Conservation (phyloP, 2,329 filamentous ascomycete genomes). For the Didymella pinodella region DNA sequence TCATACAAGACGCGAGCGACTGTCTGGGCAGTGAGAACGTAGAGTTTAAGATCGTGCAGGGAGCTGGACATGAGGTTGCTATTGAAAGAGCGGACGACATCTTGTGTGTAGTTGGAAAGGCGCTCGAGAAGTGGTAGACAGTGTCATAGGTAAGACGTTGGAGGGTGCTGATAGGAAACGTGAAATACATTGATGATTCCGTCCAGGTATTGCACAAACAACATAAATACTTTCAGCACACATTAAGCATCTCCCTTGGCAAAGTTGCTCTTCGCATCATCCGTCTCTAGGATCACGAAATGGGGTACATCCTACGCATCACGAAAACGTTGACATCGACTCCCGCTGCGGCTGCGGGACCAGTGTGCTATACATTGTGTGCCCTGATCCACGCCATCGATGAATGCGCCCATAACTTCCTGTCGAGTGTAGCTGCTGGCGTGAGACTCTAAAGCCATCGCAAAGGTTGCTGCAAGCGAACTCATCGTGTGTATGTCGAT, state of each 20-base stretch:
- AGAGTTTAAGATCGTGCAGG: constrained; percentile 61
- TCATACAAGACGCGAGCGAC: constrained; percentile 67
- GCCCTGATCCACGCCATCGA: constrained; percentile 7
- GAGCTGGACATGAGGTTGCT: constrained; percentile 74
- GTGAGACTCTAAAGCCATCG: constrained; percentile 1
- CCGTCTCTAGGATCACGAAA: not conserved
- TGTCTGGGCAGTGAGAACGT: constrained; percentile 66
- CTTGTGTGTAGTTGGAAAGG: constrained; percentile 58
- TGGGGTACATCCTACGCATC: not conserved
- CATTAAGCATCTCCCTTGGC: not conserved
- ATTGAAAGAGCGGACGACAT: constrained; percentile 68
- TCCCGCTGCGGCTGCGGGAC: not conserved
- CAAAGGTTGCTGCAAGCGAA: constrained; percentile 13
- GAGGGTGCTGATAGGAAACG: no score
- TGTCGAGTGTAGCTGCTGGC: not conserved
- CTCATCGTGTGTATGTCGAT: constrained; percentile 1
- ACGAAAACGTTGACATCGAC: constrained; percentile 6
- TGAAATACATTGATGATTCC: not conserved
- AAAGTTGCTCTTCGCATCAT: not conserved
- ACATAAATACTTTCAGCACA: not conserved
- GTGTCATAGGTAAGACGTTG: not conserved
- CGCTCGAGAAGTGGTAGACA: constrained; percentile 46
- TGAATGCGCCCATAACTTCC: constrained; percentile 15
- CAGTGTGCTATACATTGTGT: constrained; percentile 2
- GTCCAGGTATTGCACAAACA: not conserved